Conservation (phyloP, 2,329 filamentous ascomycete species). For the Sarocladiaceae sp. region DNA sequence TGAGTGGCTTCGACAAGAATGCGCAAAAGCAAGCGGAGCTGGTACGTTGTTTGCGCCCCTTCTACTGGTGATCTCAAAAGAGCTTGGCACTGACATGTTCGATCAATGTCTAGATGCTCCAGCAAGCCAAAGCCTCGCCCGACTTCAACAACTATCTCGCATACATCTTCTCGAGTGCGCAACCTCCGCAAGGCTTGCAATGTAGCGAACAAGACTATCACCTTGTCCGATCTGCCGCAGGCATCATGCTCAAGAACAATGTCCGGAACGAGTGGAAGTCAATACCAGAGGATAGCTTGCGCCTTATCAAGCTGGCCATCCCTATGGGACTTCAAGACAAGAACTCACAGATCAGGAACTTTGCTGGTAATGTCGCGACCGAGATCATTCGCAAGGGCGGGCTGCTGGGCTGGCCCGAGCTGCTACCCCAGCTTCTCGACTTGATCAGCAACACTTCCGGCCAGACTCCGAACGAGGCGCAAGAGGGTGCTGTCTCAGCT, state of each 20-base stretch:
- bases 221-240: slow-evolving; percentile 79
- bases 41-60: slow-evolving; percentile 47
- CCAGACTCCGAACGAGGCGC: slow-evolving; percentile 64
- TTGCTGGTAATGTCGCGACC: slow-evolving; percentile 89
- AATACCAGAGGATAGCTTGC: slow-evolving; percentile 68
- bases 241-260: slow-evolving; percentile 95
- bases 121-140: slow-evolving; percentile 79
- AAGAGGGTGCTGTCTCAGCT: slow-evolving; percentile 92
- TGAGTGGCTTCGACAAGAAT: slow-evolving; percentile 75
- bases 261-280: slow-evolving; percentile 70
- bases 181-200: slow-evolving; percentile 56
- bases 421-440: slow-evolving; percentile 77
- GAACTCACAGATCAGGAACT: slow-evolving; percentile 77
- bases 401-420: slow-evolving; percentile 84
- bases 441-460: slow-evolving; percentile 71
- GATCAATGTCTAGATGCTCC: slow-evolving; percentile 69
- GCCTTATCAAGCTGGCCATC: slow-evolving; percentile 75
- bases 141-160: slow-evolving; percentile 98
- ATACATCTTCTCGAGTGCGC: slow-evolving; percentile 75
- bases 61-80: neutral
- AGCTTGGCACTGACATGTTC: neutral
- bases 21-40: slow-evolving; percentile 86
- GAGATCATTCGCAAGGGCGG: slow-evolving; percentile 83
- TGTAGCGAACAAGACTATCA: slow-evolving; percentile 61
- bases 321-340: slow-evolving; percentile 77